Base-by-base conservation (phyloP, 2,329 filamentous ascomycete genomes). In the Fusarium xylarioides region DNA sequence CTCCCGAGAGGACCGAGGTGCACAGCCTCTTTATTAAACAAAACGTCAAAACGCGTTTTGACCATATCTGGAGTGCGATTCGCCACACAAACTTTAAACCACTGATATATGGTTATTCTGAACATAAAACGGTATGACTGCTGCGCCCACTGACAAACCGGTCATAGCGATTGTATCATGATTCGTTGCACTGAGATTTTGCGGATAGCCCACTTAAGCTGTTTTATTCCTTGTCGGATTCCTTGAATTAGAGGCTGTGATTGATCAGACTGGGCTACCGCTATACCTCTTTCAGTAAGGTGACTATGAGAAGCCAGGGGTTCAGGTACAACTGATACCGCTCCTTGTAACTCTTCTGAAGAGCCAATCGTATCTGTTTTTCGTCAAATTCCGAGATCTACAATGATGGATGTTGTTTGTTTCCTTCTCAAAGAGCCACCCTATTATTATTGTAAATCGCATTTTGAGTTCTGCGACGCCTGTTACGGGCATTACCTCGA, bases 21-120 rank as follows among this genome's bases (percentile, higher is more conserved):
- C 64, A 67, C 62, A 67, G 64, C 64, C 62, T 34, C 62, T 44
- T 19, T 8, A 32, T 60, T 15, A 52, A 67, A 67, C 64, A 43
- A 67, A 67, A 66, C 43, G 18, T 4, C 21, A 32, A 52, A 60
- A 66, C 62, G 8, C 9, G 47, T 19, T 34, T 52, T 15, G 16
- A 30, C 11, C 12, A n/a, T 21, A 11, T 23, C 18, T 21, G 9
- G 21, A 38, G 21, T 26, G 0, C 21, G 11, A 26, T 43, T 47
- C 26, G 26, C 14, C 16, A 2, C 11, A 10, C 10, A 18, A 11
- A 44, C 21, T 7, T 21, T 15, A 34, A 63, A 42, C 34, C 38
- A 59, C 14, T 50, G 6, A 50, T 19, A 5, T 50, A 50, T 34
- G 30, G n/a, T 23, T 34, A 19, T 50, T 50, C 15, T 15, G 1